Evolutionary conservation across 1,284 basidiomycete species (phyloP).

Genomic region (Boletus semigastroideus): DNA sequence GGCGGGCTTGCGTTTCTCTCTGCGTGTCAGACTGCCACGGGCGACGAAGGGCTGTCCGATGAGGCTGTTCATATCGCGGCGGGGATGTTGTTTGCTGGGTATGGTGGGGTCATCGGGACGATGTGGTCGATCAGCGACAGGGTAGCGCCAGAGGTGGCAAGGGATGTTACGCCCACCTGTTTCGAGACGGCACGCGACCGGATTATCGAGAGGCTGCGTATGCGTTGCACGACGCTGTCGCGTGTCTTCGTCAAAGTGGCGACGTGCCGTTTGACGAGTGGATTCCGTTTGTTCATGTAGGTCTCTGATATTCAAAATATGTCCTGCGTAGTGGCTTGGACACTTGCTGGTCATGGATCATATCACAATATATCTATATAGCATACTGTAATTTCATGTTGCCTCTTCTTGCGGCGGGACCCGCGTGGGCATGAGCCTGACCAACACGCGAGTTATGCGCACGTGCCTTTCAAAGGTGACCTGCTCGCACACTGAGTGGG

Average conservation of each 20-base stretch:
- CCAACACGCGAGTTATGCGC: too few species aligned
- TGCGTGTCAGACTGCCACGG: background rate
- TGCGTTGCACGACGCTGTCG: background rate
- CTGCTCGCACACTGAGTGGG: too few species aligned
- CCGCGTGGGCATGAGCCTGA: too few species aligned
- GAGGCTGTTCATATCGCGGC: background rate
- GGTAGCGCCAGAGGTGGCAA: background rate
- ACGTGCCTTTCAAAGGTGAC: too few species aligned
- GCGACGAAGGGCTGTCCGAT: background rate
- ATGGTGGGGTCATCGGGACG: background rate
- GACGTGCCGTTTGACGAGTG: background rate
- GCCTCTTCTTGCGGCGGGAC: too few species aligned
- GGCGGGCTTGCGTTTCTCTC: background rate
- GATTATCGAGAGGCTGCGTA: background rate
- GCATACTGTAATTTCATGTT: too few species aligned
- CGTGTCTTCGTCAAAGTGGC: background rate
- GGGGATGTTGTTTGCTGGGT: background rate
- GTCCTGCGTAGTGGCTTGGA: too few species aligned
- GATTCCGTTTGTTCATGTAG: background rate
- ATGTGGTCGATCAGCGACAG: background rate
- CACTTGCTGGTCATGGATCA: too few species aligned
- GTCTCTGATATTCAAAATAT: background rate
- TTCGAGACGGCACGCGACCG: background rate
- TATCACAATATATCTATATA: too few species aligned
- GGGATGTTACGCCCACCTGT: background rate